Percentiles rank a stretch among this genome's conserved stretches.
These are phyloP conservation scores for Phytopythium aichiense DNA, from an alignment of 352 stramenopile species.

Conservation along the genomic window DNA sequence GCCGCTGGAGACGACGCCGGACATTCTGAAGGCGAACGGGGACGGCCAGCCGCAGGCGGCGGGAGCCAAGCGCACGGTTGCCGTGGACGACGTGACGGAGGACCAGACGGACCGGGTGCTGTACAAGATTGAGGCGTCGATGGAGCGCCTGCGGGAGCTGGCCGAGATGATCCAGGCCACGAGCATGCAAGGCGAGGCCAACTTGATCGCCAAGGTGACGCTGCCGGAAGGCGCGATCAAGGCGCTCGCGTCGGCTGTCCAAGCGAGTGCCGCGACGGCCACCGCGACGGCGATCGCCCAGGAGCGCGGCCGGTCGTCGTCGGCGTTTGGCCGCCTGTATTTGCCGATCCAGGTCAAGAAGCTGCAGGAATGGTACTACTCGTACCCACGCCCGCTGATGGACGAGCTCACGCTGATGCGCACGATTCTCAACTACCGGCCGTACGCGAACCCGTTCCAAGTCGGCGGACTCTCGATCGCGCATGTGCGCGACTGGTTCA, in stretches of 20 bases:
- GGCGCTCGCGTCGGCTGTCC: constrained; percentile 49
- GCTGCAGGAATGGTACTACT: constrained; percentile 82
- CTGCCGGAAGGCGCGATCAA: constrained; percentile 55
- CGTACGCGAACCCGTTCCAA: constrained; percentile 67
- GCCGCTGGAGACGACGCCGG: constrained; percentile 25
- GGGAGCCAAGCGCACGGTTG: constrained; percentile 1
- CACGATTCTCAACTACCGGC: constrained; percentile 78
- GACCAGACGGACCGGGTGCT: constrained; percentile 78
- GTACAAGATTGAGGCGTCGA: constrained; percentile 67
- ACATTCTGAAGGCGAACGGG: constrained; percentile 6
- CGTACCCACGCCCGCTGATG: constrained; percentile 66
- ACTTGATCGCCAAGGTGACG: constrained; percentile 71
- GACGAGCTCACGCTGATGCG: constrained; percentile 84
- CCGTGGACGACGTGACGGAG: constrained; percentile 59
- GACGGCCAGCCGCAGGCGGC: constrained; percentile 5
- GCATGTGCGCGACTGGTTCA: constrained; percentile 85
- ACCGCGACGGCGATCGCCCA: constrained; percentile 72
- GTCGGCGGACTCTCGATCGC: constrained; percentile 52
- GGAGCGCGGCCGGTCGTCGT: constrained; percentile 51
- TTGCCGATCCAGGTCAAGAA: constrained; percentile 72
- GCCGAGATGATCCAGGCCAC: constrained; percentile 79
- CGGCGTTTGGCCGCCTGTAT: constrained; percentile 48
- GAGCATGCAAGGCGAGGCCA: constrained; percentile 82
- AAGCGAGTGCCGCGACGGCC: constrained; percentile 54
- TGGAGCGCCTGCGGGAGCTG: constrained; percentile 67